phyloP scores from a whole-genome alignment of 768 basidiomycete species.

The Mycena olivaceomarginata region DNA sequence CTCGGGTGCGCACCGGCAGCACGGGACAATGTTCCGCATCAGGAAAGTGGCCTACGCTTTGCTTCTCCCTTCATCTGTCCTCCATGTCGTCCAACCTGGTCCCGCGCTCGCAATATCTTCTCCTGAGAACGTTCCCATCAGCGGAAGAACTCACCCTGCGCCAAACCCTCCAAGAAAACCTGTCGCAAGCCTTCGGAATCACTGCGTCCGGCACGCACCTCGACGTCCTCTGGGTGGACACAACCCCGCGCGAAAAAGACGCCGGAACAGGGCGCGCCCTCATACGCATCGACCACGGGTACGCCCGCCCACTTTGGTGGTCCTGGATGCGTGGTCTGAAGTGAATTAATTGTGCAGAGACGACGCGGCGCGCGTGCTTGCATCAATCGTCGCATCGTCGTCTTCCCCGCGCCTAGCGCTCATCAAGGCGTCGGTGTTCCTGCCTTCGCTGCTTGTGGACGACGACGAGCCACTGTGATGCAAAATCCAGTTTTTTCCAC shows the following conservation, averaged over 20 bases:
- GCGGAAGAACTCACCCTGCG: conserved; percentile 58
- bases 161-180: conserved; percentile 73
- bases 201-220: conserved; percentile 71
- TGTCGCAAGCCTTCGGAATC: conserved; percentile 73
- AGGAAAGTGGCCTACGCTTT: background rate
- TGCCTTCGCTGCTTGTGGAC: conserved; percentile 60
- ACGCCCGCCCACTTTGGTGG: conserved; percentile 18
- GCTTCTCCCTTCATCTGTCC: background rate
- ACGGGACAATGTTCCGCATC: background rate
- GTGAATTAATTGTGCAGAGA: conserved; percentile 17
- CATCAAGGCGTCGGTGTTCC: conserved; percentile 62
- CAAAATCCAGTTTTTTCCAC: background rate
- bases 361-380: conserved; percentile 58
- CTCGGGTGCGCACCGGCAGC: background rate
- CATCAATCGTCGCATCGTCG: conserved; percentile 55
- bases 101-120: conserved; percentile 31
- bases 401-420: conserved; percentile 58
- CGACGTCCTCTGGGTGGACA: conserved; percentile 75
- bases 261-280: conserved; percentile 47
- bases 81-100: conserved; percentile 7
- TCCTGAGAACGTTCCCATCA: conserved; percentile 31
- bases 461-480: conserved; percentile 22
- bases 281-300: conserved; percentile 65
- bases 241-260: conserved; percentile 58
- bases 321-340: background rate